Evolutionary conservation across 2,329 filamentous ascomycete genomes (phyloP).

Genomic region (Exophiala viscosa): DNA sequence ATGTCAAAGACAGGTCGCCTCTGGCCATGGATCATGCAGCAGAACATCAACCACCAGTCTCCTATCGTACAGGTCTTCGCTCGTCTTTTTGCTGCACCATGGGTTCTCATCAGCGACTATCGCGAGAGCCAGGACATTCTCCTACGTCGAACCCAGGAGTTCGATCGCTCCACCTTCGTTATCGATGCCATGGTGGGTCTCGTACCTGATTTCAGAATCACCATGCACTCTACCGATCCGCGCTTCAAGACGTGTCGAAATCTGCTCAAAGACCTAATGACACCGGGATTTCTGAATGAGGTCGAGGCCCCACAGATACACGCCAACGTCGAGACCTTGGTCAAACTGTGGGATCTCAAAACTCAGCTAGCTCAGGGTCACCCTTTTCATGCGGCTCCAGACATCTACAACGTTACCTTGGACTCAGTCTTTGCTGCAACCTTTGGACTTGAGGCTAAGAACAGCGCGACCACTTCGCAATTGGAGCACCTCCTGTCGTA

Average conservation of each 20-base stretch:
- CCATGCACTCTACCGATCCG: slow-evolving; percentile 31
- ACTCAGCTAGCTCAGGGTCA: slow-evolving; percentile 28
- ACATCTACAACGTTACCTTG: slow-evolving; percentile 36
- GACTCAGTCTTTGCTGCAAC: slow-evolving; percentile 41
- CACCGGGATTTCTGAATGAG: slow-evolving; percentile 28
- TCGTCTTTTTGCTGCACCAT: slow-evolving; percentile 41
- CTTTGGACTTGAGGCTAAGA: slow-evolving; percentile 36
- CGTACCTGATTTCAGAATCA: slow-evolving; percentile 39
- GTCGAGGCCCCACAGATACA: slow-evolving; percentile 32
- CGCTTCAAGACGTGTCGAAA: slow-evolving; percentile 32
- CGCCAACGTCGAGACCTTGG: slow-evolving; percentile 23
- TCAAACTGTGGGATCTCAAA: slow-evolving; percentile 34
- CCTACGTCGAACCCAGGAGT: slow-evolving; percentile 22
- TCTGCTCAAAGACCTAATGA: slow-evolving; percentile 14
- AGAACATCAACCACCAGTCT: slow-evolving; percentile 32
- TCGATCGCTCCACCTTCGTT: slow-evolving; percentile 8
- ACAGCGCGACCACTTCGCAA: slow-evolving; percentile 26
- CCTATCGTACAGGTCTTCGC: slow-evolving; percentile 50
- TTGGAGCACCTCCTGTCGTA: slow-evolving; percentile 18
- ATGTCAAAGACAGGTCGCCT: not conserved
- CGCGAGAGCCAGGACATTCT: slow-evolving; percentile 26
- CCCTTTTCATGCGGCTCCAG: slow-evolving; percentile 35
- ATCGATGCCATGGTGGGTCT: slow-evolving; percentile 40
- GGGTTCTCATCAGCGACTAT: slow-evolving; percentile 38
- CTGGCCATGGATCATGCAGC: not conserved